A percentile compares a stretch with the other conserved stretches of the same genome.
Conservation (phyloP, 2,329 filamentous ascomycete genomes). For the Calonectria leucothoes region DNA sequence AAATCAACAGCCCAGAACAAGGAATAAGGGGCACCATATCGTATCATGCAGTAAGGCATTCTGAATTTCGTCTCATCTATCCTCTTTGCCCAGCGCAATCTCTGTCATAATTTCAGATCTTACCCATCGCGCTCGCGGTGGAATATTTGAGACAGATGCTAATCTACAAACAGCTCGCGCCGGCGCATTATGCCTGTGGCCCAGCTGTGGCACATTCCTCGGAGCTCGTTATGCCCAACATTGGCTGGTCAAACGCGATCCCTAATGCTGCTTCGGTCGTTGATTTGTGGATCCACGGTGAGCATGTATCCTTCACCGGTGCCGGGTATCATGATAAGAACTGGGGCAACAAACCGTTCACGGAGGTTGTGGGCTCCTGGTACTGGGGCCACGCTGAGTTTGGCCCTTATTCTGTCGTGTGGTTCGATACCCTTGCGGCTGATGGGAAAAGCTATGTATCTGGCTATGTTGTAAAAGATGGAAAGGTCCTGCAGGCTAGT, state of each 20-base stretch:
- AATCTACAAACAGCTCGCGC: neutral
- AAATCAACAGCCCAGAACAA: neutral
- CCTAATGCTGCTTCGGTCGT: neutral
- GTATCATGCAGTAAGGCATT: neutral
- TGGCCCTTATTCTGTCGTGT: constrained; percentile 1
- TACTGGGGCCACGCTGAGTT: neutral
- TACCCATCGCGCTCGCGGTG: neutral
- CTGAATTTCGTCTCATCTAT: neutral
- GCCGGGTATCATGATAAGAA: constrained; percentile 6
- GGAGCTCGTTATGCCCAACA: neutral
- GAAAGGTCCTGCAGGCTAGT: neutral
- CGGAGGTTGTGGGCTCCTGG: neutral
- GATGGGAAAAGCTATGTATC: neutral
- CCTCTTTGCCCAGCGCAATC: neutral
- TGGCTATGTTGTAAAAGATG: neutral
- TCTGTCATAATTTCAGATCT: neutral
- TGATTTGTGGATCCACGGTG: neutral
- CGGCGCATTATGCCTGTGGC: neutral
- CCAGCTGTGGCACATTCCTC: neutral
- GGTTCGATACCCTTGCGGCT: neutral
- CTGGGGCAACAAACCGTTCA: neutral
- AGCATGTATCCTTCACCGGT: neutral
- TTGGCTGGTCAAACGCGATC: neutral
- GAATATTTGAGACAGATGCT: neutral
- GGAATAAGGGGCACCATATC: neutral